A percentile compares a stretch with the other conserved stretches of the same genome.
phyloP scores from a whole-genome alignment of 176 grass and related monocot genomes.

The Melocanna baccifera region DNA sequence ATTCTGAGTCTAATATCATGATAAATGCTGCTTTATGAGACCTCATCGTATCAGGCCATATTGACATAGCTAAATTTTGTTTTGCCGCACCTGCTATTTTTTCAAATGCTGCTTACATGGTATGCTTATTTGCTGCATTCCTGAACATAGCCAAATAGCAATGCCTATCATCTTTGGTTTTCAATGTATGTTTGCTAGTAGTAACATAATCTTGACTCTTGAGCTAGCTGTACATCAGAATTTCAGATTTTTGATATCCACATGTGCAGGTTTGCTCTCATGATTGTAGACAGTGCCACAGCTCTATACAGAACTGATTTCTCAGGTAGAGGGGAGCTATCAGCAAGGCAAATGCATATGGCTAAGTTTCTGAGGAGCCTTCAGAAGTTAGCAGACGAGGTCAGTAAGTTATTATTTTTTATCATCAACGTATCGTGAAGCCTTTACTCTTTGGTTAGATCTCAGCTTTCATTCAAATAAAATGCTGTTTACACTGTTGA shows the following conservation, averaged over 20 bases:
- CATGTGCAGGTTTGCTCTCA: constrained; percentile 80
- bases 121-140: neutral
- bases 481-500: neutral
- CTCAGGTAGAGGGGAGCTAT: constrained; percentile 91
- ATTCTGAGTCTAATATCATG: neutral
- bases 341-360: constrained; percentile 96
- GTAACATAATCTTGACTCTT: neutral
- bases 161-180: neutral
- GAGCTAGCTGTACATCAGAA: neutral
- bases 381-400: constrained; percentile 91
- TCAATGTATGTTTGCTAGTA: neutral
- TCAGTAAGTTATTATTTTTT: constrained; percentile 18
- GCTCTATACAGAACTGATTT: constrained; percentile 95
- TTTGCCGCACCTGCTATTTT: neutral
- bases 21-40: neutral
- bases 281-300: constrained; percentile 96
- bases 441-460: neutral
- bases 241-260: constrained; percentile 17
- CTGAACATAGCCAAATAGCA: neutral
- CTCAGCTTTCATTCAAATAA: neutral
- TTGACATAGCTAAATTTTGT: neutral
- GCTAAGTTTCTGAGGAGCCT: constrained; percentile 94
- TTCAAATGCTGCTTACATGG: neutral
- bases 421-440: neutral
- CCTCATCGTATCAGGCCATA: neutral